Evolutionary conservation across 345 rosid genomes (phyloP), one percentile per base, ranked within the genome.

Genomic region (Eucalyptus fibrosa): DNA sequence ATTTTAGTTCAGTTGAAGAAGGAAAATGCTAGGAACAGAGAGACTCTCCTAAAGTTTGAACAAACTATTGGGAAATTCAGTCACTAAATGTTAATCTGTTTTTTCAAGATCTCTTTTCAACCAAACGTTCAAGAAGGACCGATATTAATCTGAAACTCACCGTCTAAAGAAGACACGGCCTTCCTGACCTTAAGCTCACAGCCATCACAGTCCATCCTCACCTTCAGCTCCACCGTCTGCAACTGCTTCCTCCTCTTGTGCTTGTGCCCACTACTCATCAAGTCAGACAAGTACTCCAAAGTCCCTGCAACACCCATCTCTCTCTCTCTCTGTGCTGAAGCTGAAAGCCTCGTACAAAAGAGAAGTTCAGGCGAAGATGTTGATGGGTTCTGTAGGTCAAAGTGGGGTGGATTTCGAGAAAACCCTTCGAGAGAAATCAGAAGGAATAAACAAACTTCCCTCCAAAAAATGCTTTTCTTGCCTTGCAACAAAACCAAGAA

Each of bases 161-260:
- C 99, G 89, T 92, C 95, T 42, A 98, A 83, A 83, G 99, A 97
- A 92, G 98, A 95, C 26, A 98, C 94, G 82, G 97, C 92, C 19
- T 97, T 97, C 93, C 95, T 98, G 93, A 98, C 95, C 92, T 98
- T 98, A 86, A 96, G 99, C 90, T 94, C 99, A 90, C 99, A 98
- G 86, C 99, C 99, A 95, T 97, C 99, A 92, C 99, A 98, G 89
- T 98, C 99, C 98, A 98, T 98, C 89, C 96, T 95, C 86, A 98
- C 96, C 94, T 98, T 98, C 42, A 98, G 96, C 91, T 98, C 99
- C 34, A 97, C 97, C 4, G 97, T 96, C 89, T 96, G 99, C 80
- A 93, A 88, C 67, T 94, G 98, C 92, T 95, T 95, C 95, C 83
- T 90, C 94, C 45, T 91, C 94, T 91, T 94, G 95, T 94, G 92